Conservation (phyloP, 148 eudicot genomes). For the Dysphania ambrosioides region DNA sequence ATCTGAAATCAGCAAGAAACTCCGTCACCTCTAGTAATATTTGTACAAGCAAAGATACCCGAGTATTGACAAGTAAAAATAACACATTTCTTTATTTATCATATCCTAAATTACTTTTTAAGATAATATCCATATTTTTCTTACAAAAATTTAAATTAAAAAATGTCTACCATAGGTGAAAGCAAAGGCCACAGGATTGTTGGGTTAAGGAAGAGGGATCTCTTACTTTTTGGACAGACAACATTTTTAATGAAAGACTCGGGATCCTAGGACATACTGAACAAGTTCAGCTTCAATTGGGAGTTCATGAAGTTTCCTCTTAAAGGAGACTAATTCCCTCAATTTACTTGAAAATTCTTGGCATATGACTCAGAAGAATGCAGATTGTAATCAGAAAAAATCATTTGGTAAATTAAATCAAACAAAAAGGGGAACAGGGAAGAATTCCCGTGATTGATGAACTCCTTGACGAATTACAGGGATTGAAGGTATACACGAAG, state of each 20-base stretch:
- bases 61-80: background rate
- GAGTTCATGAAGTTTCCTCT: conserved; percentile 53
- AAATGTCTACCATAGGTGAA: too few relatives aligned
- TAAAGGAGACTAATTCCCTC: conserved; percentile 44
- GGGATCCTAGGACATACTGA: conserved; percentile 40
- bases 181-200: background rate
- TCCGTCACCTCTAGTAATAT: background rate
- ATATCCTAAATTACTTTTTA: background rate
- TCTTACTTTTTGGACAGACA: background rate
- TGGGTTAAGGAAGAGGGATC: background rate
- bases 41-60: background rate
- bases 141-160: background rate
- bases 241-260: conserved; percentile 4
- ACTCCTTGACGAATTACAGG: too few relatives aligned
- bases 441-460: too few relatives aligned
- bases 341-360: conserved; percentile 54
- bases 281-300: conserved; percentile 60
- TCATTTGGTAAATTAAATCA: too few relatives aligned
- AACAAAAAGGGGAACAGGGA: background rate
- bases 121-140: background rate
- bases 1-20: background rate
- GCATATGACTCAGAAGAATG: conserved; percentile 7
- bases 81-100: background rate
- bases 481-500: too few relatives aligned
- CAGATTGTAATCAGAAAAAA: background rate